Conservation (phyloP, 2,329 filamentous ascomycete species). For the Fusarium sp. region DNA sequence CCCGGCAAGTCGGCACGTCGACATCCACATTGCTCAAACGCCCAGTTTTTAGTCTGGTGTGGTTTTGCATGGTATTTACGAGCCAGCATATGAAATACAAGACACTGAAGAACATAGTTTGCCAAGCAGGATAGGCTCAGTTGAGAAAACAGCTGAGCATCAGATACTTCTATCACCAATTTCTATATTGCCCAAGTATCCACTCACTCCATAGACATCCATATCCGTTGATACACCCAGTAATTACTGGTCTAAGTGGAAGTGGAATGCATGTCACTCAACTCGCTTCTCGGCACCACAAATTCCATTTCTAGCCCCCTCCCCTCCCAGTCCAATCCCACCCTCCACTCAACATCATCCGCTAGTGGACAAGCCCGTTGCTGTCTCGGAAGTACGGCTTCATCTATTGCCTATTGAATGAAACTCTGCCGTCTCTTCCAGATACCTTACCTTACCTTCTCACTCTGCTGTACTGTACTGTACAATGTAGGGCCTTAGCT, state of each 20-base stretch:
- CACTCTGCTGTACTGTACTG: too few relatives aligned
- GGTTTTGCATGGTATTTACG: neutral
- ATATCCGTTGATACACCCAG: too few relatives aligned
- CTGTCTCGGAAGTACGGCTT: slow-evolving; percentile 51
- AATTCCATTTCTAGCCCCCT: slow-evolving; percentile 19
- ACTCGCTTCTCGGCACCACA: slow-evolving; percentile 37
- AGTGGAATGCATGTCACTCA: slow-evolving; percentile 27
- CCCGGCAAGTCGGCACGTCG: slow-evolving; percentile 49
- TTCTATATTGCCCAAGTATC: too few relatives aligned
- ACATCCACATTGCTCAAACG: slow-evolving; percentile 46
- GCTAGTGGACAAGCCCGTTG: slow-evolving; percentile 36
- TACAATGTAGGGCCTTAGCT: too few relatives aligned
- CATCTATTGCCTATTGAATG: slow-evolving; percentile 28
- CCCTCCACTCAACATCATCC: slow-evolving; percentile 27
- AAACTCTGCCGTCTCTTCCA: slow-evolving; percentile 37
- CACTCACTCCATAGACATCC: too few relatives aligned
- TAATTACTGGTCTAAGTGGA: too few relatives aligned
- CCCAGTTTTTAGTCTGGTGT: slow-evolving; percentile 27
- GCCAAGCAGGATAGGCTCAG: too few relatives aligned
- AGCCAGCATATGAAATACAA: neutral
- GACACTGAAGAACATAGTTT: neutral
- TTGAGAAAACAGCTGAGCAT: too few relatives aligned
- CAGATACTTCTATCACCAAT: too few relatives aligned
- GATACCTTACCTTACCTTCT: neutral
- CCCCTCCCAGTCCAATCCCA: slow-evolving; percentile 8